These are phyloP conservation scores for Trichothecium roseum DNA, from an alignment of 2,329 filamentous ascomycete genomes.

Conservation along the genomic window DNA sequence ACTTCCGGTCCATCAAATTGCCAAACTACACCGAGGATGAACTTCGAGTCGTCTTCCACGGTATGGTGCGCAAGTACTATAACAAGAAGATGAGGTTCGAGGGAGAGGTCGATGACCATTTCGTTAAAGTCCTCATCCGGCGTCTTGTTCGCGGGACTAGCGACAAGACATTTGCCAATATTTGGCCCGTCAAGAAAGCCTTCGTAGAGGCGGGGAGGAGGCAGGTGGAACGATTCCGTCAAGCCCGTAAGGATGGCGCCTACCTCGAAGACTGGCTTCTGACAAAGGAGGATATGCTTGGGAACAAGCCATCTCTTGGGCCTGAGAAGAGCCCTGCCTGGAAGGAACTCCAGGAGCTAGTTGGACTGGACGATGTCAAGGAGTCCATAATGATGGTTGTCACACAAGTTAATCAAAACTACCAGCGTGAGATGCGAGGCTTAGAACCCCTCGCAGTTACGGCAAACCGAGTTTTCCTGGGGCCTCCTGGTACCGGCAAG, in stretches of 20 bases:
- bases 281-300: slow-evolving; percentile 46
- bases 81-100: slow-evolving; percentile 5
- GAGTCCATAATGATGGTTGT: slow-evolving; percentile 36
- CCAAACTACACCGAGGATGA: slow-evolving; percentile 5
- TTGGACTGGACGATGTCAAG: slow-evolving; percentile 45
- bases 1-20: slow-evolving; percentile 11
- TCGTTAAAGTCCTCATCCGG: slow-evolving; percentile 23
- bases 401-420: slow-evolving; percentile 42
- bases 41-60: slow-evolving; percentile 4
- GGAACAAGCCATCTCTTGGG: slow-evolving; percentile 37
- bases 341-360: slow-evolving; percentile 39
- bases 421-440: slow-evolving; percentile 43
- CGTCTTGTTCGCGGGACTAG: slow-evolving; percentile 36
- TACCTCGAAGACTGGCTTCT: slow-evolving; percentile 36
- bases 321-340: slow-evolving; percentile 37
- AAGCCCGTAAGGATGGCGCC: slow-evolving; percentile 9
- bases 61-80: slow-evolving; percentile 3
- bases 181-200: slow-evolving; percentile 5
- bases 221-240: slow-evolving; percentile 3
- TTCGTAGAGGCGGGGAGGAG: slow-evolving; percentile 3
- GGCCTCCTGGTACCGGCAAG: slow-evolving; percentile 54
- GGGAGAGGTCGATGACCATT: slow-evolving; percentile 1
- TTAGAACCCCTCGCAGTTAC: slow-evolving; percentile 35
- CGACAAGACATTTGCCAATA: slow-evolving; percentile 6
- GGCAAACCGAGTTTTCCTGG: slow-evolving; percentile 49